Percentiles rank a stretch among this genome's conserved stretches.
These are phyloP conservation scores for Rhododendron mucronatum DNA, from an alignment of 148 eudicot species.

Conservation along the genomic window DNA sequence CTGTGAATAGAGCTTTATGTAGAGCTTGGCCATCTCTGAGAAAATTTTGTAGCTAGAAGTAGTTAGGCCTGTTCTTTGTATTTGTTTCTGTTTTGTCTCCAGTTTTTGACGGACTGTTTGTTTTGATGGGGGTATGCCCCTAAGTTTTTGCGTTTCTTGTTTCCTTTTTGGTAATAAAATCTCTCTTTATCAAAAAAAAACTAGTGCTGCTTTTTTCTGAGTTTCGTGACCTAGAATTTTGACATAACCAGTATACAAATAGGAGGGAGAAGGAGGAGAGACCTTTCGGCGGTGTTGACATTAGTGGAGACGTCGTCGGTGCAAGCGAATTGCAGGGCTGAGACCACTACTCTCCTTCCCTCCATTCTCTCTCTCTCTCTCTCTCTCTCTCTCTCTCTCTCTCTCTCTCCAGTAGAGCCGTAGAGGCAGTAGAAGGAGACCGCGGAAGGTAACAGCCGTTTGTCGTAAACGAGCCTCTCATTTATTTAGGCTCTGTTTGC, in stretches of 20 bases:
- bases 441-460: background rate
- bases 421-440: background rate
- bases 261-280: background rate
- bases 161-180: too few relatives aligned
- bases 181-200: background rate
- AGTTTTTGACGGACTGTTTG: too few relatives aligned
- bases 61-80: too few relatives aligned
- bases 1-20: too few relatives aligned
- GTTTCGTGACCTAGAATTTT: background rate
- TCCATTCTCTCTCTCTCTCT: constrained; percentile 12
- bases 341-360: constrained; percentile 47
- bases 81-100: too few relatives aligned
- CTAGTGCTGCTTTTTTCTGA: background rate
- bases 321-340: constrained; percentile 91
- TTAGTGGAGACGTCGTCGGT: constrained; percentile 69
- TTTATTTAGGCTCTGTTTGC: too few relatives aligned
- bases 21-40: too few relatives aligned
- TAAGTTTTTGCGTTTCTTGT: too few relatives aligned
- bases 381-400: background rate
- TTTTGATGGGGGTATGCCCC: too few relatives aligned
- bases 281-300: constrained; percentile 83
- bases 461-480: too few relatives aligned
- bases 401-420: background rate
- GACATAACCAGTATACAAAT: background rate
- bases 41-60: too few relatives aligned